Evolutionary conservation across 768 basidiomycete species (phyloP), one percentile per base, ranked within the genome.

Genomic region (Lactarius psammicola): DNA sequence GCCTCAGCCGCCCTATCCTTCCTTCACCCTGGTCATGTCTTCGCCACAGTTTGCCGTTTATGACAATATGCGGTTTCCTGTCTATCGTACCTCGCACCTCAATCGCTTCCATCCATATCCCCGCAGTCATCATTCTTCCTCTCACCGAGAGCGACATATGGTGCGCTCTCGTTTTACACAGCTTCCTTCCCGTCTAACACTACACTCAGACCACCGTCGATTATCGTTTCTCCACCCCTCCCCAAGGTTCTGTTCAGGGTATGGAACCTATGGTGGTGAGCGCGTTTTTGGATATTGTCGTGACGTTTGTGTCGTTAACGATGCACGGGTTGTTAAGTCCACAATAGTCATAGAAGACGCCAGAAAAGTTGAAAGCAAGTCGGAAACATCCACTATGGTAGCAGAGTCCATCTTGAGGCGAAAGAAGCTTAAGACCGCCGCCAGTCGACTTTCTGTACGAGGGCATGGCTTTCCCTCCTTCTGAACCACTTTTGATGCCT

Each of bases 21-120:
- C 67, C 44, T 66, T 68, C 33, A 46, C 59, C 23, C 53, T 23
- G 56, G 64, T 26, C 60, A 66, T 68, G 67, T 56, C 67, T 20
- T 34, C 59, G 30, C 26, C 65, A 23, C 56, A 38, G 13, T 57
- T 53, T 31, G 51, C 59, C 56, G 15, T 38, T 26, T 15, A 55
- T 38, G 34, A 62, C 33, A 67, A 68, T 23, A 51, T 44, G 65
- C 56, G 67, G 56, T 56, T 55, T 30, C 60, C 60, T 28, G 31
- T 60, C 5, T 49, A 67, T 62, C 59, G 67, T 31, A 56, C n/a
- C 10, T 62, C 65, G 20, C 60, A 68, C 51, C 38, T 55, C 9
- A 11, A 44, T 62, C 65, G 67, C 17, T 68, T 49, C 36, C 67
- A 68, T 31, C 65, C 67, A 42, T 68, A 67, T 31, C 51, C 60